phyloP scores from a whole-genome alignment of 2,329 filamentous ascomycete genomes.

The Colletotrichum orchidophilum region DNA sequence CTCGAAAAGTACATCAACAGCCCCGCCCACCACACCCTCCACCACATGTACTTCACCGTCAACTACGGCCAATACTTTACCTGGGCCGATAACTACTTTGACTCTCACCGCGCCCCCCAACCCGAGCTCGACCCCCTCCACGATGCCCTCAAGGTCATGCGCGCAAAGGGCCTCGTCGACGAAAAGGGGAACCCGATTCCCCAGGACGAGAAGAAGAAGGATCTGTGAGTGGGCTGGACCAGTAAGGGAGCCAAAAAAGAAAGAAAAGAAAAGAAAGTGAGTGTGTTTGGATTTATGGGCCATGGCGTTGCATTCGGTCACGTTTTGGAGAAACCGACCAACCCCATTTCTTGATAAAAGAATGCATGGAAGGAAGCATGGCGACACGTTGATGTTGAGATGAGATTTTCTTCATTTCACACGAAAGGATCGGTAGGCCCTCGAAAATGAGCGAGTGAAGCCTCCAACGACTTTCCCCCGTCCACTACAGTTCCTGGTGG shows the following conservation, averaged over 20 bases:
- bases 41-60: conserved; percentile 60
- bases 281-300: neutral
- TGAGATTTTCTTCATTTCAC: neutral
- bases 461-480: neutral
- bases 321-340: neutral
- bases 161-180: conserved; percentile 54
- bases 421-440: neutral
- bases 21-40: conserved; percentile 57
- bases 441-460: neutral
- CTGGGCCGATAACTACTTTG: conserved; percentile 55
- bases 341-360: neutral
- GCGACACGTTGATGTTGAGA: conserved; percentile 7
- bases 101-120: conserved; percentile 54
- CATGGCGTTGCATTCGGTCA: neutral
- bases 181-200: conserved; percentile 51
- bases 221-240: conserved; percentile 13
- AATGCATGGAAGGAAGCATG: neutral
- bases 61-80: conserved; percentile 61
- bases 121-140: conserved; percentile 55
- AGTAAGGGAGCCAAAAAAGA: neutral
- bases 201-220: conserved; percentile 43
- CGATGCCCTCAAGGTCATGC: conserved; percentile 55
- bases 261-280: too few relatives aligned
- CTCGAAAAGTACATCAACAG: conserved; percentile 58
- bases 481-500: neutral